phyloP scores from a whole-genome alignment of 2,329 filamentous ascomycete species.

The Seiridium unicorne region DNA sequence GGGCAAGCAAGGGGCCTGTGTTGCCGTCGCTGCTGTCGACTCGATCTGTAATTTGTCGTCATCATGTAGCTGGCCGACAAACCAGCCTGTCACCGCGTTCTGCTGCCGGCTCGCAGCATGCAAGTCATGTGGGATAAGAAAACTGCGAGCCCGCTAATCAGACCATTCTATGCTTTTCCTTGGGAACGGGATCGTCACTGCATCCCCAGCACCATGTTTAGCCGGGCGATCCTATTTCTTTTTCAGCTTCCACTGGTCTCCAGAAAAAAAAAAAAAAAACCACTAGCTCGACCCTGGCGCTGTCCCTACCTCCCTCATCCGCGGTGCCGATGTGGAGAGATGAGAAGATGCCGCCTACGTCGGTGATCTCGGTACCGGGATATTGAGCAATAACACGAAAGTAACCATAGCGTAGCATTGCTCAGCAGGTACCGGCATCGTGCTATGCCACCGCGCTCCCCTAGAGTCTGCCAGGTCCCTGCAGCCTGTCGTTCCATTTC shows the following conservation, averaged over 20 bases:
- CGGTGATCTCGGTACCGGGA: not conserved
- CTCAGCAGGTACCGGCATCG: not conserved
- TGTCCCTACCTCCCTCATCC: too few species aligned
- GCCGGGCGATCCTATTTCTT: not conserved
- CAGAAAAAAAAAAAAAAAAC: too few species aligned
- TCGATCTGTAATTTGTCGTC: constrained; percentile 1
- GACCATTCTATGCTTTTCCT: not conserved
- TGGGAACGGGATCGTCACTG: not conserved
- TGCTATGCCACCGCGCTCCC: too few species aligned
- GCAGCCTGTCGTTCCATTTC: not conserved
- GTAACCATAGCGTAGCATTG: not conserved
- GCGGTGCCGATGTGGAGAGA: not conserved
- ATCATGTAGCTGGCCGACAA: not conserved
- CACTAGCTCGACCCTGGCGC: too few species aligned
- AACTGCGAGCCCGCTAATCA: not conserved
- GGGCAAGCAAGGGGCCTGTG: not conserved
- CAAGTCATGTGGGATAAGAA: not conserved
- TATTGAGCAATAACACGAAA: not conserved
- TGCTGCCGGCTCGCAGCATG: not conserved
- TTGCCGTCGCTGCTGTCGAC: not conserved
- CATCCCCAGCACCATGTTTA: constrained; percentile 3
- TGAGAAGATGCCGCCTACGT: not conserved
- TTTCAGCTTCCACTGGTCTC: not conserved
- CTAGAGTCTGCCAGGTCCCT: not conserved
- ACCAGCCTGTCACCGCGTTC: not conserved